A percentile compares a stretch with the other conserved stretches of the same genome.
Evolutionary conservation across 1,139 yeast genomes (phyloP).

Genomic region (Nakaseomyces glabratus): DNA sequence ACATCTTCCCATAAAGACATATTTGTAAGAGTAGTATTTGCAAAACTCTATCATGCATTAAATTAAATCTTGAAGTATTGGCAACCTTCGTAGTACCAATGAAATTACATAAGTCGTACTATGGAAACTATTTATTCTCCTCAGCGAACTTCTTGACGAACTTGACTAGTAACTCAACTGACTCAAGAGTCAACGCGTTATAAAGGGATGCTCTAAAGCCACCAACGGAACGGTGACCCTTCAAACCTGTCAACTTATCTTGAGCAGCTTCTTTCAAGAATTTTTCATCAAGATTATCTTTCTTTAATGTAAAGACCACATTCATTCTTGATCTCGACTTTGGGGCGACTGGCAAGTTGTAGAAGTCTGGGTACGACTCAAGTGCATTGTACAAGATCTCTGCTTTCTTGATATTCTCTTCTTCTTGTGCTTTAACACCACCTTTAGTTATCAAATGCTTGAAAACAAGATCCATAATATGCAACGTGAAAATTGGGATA

Average conservation of each 20-base stretch:
- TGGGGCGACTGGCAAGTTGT: constrained; percentile 55
- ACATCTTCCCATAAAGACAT: too few species aligned
- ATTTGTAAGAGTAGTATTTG: too few species aligned
- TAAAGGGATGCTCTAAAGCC: constrained; percentile 92
- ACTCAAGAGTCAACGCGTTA: constrained; percentile 67
- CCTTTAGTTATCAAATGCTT: constrained; percentile 54
- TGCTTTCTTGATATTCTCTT: constrained; percentile 54
- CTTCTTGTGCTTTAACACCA: constrained; percentile 48
- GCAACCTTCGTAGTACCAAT: too few species aligned
- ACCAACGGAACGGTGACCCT: constrained; percentile 96
- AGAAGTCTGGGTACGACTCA: constrained; percentile 56
- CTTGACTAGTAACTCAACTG: constrained; percentile 51
- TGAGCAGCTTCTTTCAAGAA: constrained; percentile 59
- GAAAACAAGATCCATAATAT: constrained; percentile 72
- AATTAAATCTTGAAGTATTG: too few species aligned
- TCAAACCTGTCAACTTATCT: constrained; percentile 58
- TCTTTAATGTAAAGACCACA: constrained; percentile 70
- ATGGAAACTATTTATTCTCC: constrained; percentile 17
- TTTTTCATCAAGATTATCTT: constrained; percentile 52
- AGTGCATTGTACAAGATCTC: constrained; percentile 50
- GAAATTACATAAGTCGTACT: too few species aligned
- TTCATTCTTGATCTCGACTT: constrained; percentile 78
- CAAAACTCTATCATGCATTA: too few species aligned
- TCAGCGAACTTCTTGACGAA: constrained; percentile 60
- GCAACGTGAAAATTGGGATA: constrained; percentile 84